A percentile compares a stretch with the other conserved stretches of the same genome.
Evolutionary conservation across 768 basidiomycete species (phyloP).

Genomic region (Kwoniella sp.): DNA sequence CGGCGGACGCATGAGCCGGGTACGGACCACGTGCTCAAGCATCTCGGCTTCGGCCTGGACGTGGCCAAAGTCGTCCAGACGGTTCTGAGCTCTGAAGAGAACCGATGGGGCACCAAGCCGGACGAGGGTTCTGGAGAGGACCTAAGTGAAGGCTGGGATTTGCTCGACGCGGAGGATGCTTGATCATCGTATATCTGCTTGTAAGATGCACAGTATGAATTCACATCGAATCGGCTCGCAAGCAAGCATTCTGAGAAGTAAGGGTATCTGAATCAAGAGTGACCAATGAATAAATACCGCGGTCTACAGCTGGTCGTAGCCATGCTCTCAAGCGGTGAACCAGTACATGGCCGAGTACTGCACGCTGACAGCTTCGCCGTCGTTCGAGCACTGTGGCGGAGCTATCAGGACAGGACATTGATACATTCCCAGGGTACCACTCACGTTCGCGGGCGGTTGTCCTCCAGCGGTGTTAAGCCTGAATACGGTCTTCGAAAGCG

Average conservation of each 20-base stretch:
- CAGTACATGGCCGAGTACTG: constrained; percentile 45
- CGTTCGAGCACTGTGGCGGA: constrained; percentile 50
- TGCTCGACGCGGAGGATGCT: constrained; percentile 11
- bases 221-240: neutral
- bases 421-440: constrained; percentile 9
- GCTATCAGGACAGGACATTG: neutral
- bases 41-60: constrained; percentile 39
- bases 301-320: neutral
- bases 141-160: constrained; percentile 29
- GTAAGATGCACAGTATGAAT: neutral
- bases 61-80: constrained; percentile 31
- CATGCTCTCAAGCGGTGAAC: constrained; percentile 19
- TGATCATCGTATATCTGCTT: neutral
- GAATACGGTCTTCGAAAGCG: constrained; percentile 57
- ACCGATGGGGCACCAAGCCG: constrained; percentile 6
- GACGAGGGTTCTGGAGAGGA: constrained; percentile 13
- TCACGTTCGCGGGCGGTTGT: constrained; percentile 54
- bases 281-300: no score
- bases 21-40: neutral
- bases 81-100: constrained; percentile 21
- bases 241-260: no score
- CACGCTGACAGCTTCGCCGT: constrained; percentile 30
- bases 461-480: constrained; percentile 58
- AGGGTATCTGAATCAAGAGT: no score
- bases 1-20: constrained; percentile 32